Evolutionary conservation across 345 rosid genomes (phyloP).

Genomic region (Citrus unshiu): DNA sequence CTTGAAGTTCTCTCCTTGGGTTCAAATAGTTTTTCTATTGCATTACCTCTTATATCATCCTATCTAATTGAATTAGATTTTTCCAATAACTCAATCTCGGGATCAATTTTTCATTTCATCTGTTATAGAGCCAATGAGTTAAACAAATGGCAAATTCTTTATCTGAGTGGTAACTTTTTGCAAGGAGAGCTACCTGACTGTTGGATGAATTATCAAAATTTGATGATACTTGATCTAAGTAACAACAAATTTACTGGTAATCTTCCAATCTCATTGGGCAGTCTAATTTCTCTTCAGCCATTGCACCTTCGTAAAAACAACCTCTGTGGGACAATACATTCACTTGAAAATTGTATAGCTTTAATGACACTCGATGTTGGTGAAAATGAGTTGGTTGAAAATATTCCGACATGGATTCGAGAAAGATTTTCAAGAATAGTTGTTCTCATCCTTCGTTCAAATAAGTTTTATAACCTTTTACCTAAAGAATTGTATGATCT

Average conservation of each 20-base stretch:
- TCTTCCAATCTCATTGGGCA: no score
- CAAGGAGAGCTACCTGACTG: no score
- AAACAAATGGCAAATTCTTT: constrained; percentile 19
- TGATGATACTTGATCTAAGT: no score
- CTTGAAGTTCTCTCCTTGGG: constrained; percentile 14
- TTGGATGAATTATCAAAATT: no score
- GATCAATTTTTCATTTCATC: constrained; percentile 23
- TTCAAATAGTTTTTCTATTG: constrained; percentile 12
- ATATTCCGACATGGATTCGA: constrained; percentile 1
- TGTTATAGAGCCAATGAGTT: constrained; percentile 17
- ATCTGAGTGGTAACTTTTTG: constrained; percentile 26
- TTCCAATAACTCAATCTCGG: constrained; percentile 33
- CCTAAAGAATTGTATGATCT: neutral
- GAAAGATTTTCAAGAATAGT: neutral
- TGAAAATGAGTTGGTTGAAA: neutral
- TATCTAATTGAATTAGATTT: constrained; percentile 25
- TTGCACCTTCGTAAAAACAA: neutral
- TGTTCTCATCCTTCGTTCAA: neutral
- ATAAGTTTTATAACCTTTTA: neutral
- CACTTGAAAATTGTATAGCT: neutral
- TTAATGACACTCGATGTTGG: neutral
- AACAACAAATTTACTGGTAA: no score
- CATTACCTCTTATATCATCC: constrained; percentile 9
- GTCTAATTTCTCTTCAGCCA: neutral
- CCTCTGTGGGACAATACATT: neutral